Evolutionary conservation across 176 grass and related monocot genomes (phyloP).

Genomic region (Zizania latifolia): DNA sequence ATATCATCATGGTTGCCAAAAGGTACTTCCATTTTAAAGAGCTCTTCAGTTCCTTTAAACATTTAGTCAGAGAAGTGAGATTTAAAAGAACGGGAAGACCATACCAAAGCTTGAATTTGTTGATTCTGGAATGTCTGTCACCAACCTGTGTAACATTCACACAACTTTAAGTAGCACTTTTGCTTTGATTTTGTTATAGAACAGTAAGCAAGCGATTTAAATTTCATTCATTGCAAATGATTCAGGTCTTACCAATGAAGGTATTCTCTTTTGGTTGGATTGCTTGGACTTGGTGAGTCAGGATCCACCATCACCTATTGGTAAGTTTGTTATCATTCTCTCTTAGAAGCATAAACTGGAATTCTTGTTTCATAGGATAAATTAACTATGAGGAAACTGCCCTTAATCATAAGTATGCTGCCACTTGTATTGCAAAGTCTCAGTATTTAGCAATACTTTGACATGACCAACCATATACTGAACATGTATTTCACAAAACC

Average conservation of each 20-base stretch:
- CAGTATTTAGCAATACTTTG: neutral
- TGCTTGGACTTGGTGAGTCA: slow-evolving; percentile 89
- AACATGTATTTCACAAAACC: neutral
- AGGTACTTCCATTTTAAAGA: neutral
- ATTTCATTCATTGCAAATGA: slow-evolving; percentile 16
- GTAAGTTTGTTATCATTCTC: slow-evolving; percentile 33
- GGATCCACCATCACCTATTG: slow-evolving; percentile 90
- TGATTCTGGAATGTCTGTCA: slow-evolving; percentile 93
- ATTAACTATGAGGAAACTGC: neutral
- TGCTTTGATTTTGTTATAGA: slow-evolving; percentile 1
- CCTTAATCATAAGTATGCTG: neutral
- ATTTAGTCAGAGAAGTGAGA: slow-evolving; percentile 23
- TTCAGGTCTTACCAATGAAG: slow-evolving; percentile 88
- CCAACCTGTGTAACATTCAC: slow-evolving; percentile 59
- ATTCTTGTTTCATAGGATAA: neutral
- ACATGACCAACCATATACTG: neutral
- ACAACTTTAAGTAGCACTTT: slow-evolving; percentile 20
- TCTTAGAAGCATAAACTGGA: slow-evolving; percentile 37
- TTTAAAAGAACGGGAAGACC: slow-evolving; percentile 17
- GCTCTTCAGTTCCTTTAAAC: slow-evolving; percentile 27
- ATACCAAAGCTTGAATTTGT: slow-evolving; percentile 59
- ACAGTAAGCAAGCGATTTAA: neutral
- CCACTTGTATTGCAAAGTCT: neutral
- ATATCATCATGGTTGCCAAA: neutral
- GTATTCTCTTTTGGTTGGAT: slow-evolving; percentile 93